Percentiles rank a stretch among this genome's conserved stretches.
phyloP scores from a whole-genome alignment of 1,284 basidiomycete species.

The Microbotryum violaceum region DNA sequence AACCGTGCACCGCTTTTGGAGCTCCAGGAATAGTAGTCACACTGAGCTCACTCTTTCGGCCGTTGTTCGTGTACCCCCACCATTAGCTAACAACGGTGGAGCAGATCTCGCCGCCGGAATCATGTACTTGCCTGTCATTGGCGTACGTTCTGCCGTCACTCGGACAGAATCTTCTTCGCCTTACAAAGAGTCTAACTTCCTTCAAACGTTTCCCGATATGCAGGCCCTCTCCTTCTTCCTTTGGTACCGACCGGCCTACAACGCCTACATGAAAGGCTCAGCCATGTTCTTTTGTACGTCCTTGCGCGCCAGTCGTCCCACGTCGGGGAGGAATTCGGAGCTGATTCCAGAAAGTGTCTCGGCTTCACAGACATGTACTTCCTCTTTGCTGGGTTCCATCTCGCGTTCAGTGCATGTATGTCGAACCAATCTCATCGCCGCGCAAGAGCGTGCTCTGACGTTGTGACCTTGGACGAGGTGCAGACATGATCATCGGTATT shows the following conservation, averaged over 20 bases:
- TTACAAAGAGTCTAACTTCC: not conserved
- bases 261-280: constrained; percentile 74
- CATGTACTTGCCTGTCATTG: constrained; percentile 78
- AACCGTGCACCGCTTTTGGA: constrained; percentile 22
- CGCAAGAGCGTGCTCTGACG: constrained; percentile 35
- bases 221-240: constrained; percentile 14
- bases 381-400: constrained; percentile 87
- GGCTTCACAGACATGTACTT: constrained; percentile 73
- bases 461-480: constrained; percentile 47
- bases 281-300: constrained; percentile 4
- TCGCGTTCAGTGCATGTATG: constrained; percentile 73
- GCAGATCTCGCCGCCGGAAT: constrained; percentile 31
- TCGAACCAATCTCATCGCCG: constrained; percentile 22
- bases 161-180: constrained; percentile 55
- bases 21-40: not conserved
- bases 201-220: not conserved
- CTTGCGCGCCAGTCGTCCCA: too few species aligned
- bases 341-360: too few species aligned
- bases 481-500: constrained; percentile 38
- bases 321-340: too few species aligned
- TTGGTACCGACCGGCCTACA: constrained; percentile 69
- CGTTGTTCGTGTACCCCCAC: constrained; percentile 31
- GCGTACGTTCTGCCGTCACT: constrained; percentile 59
- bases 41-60: constrained; percentile 23
- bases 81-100: constrained; percentile 31